Conservation (phyloP, 2,329 filamentous ascomycete species). For the Cladosporium sp. region DNA sequence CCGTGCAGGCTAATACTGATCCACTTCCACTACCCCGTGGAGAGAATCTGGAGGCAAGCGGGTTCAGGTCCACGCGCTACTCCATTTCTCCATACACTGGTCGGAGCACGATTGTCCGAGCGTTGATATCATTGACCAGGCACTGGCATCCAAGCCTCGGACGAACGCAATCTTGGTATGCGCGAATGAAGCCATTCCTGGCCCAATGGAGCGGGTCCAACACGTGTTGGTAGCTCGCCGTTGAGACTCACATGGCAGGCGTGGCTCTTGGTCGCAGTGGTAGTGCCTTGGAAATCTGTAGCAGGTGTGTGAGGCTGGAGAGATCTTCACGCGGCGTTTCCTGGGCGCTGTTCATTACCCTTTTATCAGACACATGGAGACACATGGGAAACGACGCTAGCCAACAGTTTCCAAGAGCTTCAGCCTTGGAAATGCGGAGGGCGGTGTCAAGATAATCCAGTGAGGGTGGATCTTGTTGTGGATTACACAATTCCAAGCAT, state of each 20-base stretch:
- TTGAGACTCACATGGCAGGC: conserved; percentile 16
- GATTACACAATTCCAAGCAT: conserved; percentile 2
- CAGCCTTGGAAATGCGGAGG: conserved; percentile 7
- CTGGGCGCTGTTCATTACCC: neutral
- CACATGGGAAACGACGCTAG: neutral
- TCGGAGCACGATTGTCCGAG: conserved; percentile 12
- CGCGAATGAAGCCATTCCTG: neutral
- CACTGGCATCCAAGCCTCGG: conserved; percentile 1
- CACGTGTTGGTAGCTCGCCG: conserved; percentile 7
- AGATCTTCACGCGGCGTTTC: conserved; percentile 10
- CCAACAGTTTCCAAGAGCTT: neutral
- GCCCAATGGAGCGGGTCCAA: conserved; percentile 10
- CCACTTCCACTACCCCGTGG: conserved; percentile 15
- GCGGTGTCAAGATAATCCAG: neutral
- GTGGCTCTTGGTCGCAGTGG: neutral
- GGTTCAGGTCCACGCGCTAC: neutral
- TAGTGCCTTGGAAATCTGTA: conserved; percentile 12
- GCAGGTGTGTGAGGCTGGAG: conserved; percentile 6
- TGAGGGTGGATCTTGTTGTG: neutral
- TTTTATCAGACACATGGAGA: conserved; percentile 4
- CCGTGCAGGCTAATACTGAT: neutral
- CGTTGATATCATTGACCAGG: neutral
- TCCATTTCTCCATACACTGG: neutral
- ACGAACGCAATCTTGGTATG: conserved; percentile 21
- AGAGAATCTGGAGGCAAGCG: conserved; percentile 14